Evolutionary conservation across 257 asterid genomes (phyloP), one percentile per base, ranked within the genome.

Genomic region (Jaltomata sinuosa): DNA sequence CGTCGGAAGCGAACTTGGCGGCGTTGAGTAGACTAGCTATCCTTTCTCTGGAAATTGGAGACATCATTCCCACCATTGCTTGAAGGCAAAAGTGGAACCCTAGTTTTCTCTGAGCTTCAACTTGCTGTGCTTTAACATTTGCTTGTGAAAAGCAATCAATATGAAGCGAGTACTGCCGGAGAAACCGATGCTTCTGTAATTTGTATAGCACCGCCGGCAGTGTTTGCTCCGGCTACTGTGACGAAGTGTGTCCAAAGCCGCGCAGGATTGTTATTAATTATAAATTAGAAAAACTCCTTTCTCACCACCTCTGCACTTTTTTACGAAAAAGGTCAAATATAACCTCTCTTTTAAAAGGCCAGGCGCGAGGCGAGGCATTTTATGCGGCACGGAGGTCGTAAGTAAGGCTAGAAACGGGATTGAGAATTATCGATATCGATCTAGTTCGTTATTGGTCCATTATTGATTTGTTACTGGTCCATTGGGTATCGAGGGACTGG

Each of bases 11-110:
- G 69, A 82, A 81, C 91, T 89, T 94, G 0, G 92, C 87, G 5
- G 93, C 89, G 55, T 86, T 88, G 27, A 96, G 90, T 62, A 92
- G 90, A 57, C 87, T 83, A 34, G 91, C 87, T 68, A 93, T 87
- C 82, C 88, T 93, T 62, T 90, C 95, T 74, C 93, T 89, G 61
- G 93, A 85, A 38, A 85, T 82, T 84, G 89, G 87, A 85, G 88
- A 89, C 94, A 74, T 88, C 91, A 80, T 83, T 55, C 89, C 92
- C 81, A 89, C 93, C 93, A 92, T 90, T 50, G 88, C 85, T 84
- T 38, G 65, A 84, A 14, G 22, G 45, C 27, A 68, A 72, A 72
- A 72, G 3, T 78, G 32, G 72, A 81, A 84, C 86, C 91, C 87
- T 65, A 78, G 29, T 18, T 82, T 59, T 72, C 62, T 76, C 54